Evolutionary conservation across 2,329 filamentous ascomycete genomes (phyloP).

Genomic region (Fusarium metavorans): DNA sequence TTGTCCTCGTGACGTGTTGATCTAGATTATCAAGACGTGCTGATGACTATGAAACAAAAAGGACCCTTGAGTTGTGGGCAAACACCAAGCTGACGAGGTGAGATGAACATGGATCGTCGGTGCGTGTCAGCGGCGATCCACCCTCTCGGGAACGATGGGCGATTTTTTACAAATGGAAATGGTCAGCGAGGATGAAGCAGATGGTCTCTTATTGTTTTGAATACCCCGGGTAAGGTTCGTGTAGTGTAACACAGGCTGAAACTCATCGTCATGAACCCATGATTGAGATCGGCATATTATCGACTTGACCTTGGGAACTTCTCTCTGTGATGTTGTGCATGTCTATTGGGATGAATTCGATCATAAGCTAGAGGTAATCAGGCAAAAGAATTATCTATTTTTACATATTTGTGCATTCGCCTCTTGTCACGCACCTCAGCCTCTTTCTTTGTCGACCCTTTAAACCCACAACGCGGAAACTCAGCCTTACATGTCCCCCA

Average conservation of each 20-base stretch:
- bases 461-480: not conserved
- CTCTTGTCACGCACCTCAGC: not conserved
- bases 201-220: not conserved
- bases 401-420: not conserved
- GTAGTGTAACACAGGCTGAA: not conserved
- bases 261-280: not conserved
- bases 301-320: not conserved
- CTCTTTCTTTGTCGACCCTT: not conserved
- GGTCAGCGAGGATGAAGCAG: not conserved
- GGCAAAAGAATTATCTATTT: not conserved
- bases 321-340: not conserved
- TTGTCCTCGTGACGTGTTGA: not conserved
- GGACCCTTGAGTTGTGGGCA: not conserved
- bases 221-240: not conserved
- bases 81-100: not conserved
- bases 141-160: constrained; percentile 10
- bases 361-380: not conserved
- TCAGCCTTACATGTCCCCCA: constrained; percentile 33
- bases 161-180: constrained; percentile 2
- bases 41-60: not conserved
- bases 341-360: not conserved
- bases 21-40: not conserved
- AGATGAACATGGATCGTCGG: constrained; percentile 15
- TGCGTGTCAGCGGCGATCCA: constrained; percentile 29
- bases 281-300: not conserved